A percentile compares a stretch with the other conserved stretches of the same genome.
These are phyloP conservation scores for Oenanthe javanica DNA, from an alignment of 140 eudicot genomes.

Conservation along the genomic window DNA sequence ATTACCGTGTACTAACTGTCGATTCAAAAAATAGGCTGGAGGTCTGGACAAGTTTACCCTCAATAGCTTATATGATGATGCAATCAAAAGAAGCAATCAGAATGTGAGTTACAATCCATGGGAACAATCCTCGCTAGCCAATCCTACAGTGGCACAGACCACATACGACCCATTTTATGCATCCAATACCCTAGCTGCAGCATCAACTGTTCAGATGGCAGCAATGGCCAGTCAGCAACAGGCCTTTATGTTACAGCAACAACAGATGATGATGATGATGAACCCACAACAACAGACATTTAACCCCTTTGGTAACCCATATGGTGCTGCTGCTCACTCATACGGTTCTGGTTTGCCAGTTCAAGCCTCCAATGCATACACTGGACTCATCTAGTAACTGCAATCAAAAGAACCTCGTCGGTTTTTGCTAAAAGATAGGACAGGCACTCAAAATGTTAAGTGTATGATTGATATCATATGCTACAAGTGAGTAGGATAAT, in stretches of 20 bases:
- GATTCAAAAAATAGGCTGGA: conserved; percentile 40
- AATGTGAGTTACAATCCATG: conserved; percentile 68
- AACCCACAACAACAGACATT: conserved; percentile 46
- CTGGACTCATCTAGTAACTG: conserved; percentile 3
- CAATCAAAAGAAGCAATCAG: conserved; percentile 54
- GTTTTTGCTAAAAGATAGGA: not conserved
- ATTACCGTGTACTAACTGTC: not conserved
- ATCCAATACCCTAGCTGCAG: conserved; percentile 52
- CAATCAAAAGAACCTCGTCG: not conserved
- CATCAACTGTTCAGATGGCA: conserved; percentile 66
- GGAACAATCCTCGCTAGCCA: conserved; percentile 39
- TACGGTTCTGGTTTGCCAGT: conserved; percentile 6
- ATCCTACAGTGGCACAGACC: conserved; percentile 41
- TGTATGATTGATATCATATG: not conserved
- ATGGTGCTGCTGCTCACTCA: not conserved
- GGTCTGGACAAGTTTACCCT: conserved; percentile 66
- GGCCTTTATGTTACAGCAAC: conserved; percentile 49
- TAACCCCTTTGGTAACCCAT: conserved; percentile 52
- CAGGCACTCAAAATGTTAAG: not conserved
- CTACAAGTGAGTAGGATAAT: not conserved
- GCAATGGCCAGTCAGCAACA: conserved; percentile 62
- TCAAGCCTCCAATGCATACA: conserved; percentile 3
- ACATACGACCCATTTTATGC: conserved; percentile 61
- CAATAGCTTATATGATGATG: conserved; percentile 73
- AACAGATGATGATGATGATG: conserved; percentile 67